phyloP scores from a whole-genome alignment of 306 rosid species.

The Ziziphus jujuba region DNA sequence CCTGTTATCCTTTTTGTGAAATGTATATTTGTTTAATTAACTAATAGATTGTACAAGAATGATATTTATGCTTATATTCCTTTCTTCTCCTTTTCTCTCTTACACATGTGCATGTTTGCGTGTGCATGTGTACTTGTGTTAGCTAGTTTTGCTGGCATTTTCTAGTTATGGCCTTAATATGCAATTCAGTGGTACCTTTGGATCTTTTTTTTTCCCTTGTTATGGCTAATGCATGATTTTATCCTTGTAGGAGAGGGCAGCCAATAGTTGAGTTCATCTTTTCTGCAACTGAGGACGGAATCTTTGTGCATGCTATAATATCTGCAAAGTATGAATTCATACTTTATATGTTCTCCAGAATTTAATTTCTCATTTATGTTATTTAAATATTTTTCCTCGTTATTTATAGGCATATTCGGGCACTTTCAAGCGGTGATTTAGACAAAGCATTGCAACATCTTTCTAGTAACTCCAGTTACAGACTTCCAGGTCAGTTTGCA shows the following conservation, averaged over 20 bases:
- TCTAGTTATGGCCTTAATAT: too few species aligned
- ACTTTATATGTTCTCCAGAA: slow-evolving; percentile 14
- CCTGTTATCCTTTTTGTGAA: too few species aligned
- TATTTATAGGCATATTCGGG: slow-evolving; percentile 70
- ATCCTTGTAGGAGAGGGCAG: slow-evolving; percentile 79
- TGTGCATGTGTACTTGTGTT: too few species aligned
- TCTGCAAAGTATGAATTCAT: slow-evolving; percentile 68
- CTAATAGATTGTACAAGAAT: too few species aligned
- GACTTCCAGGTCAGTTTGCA: slow-evolving; percentile 77
- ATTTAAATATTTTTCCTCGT: background rate
- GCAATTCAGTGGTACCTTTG: too few species aligned
- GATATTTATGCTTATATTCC: too few species aligned
- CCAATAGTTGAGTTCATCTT: slow-evolving; percentile 82
- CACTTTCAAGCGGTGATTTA: slow-evolving; percentile 64
- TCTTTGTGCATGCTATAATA: slow-evolving; percentile 75
- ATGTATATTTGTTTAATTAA: too few species aligned
- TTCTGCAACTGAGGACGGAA: slow-evolving; percentile 92
- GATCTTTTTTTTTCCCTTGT: background rate
- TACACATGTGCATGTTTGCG: too few species aligned
- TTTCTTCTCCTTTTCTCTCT: too few species aligned
- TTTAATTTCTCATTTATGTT: background rate
- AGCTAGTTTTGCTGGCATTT: too few species aligned
- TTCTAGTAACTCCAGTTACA: slow-evolving; percentile 41
- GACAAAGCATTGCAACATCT: slow-evolving; percentile 71
- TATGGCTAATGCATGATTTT: slow-evolving; percentile 35